A percentile compares a stretch with the other conserved stretches of the same genome.
These are phyloP conservation scores for Paramarasmius palmivorus DNA, from an alignment of 1,284 basidiomycete species.

Conservation along the genomic window DNA sequence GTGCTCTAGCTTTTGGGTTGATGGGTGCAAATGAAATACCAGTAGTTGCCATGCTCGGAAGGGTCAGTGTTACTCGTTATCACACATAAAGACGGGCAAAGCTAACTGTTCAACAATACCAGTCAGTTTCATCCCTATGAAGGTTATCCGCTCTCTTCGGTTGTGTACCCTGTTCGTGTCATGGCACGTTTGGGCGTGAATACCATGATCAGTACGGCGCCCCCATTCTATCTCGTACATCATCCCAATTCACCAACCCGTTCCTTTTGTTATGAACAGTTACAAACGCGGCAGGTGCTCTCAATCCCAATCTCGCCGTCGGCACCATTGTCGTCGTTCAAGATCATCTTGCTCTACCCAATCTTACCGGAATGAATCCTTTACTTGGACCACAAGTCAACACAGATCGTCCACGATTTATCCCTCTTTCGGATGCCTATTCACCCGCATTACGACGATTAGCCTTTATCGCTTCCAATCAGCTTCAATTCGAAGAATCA, in stretches of 20 bases:
- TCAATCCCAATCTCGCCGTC: conserved; percentile 71
- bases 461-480: conserved; percentile 25
- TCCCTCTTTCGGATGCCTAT: conserved; percentile 81
- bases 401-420: conserved; percentile 63
- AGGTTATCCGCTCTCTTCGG: conserved; percentile 65
- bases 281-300: conserved; percentile 82
- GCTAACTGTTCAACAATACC: not conserved
- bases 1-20: conserved; percentile 75
- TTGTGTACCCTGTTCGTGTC: conserved; percentile 77
- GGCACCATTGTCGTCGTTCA: conserved; percentile 84
- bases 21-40: conserved; percentile 62
- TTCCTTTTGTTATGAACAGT: conserved; percentile 44
- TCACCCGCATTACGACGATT: conserved; percentile 66
- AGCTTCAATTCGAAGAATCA: conserved; percentile 4
- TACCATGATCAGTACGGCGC: conserved; percentile 66
- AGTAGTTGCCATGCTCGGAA: conserved; percentile 83
- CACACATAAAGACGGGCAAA: not conserved
- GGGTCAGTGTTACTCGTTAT: conserved; percentile 44
- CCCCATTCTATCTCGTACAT: too few relatives aligned
- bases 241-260: not conserved
- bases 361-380: conserved; percentile 76
- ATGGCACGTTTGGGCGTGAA: conserved; percentile 76
- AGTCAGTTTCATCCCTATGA: conserved; percentile 81
- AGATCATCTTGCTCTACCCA: conserved; percentile 82
- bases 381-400: conserved; percentile 69